These are phyloP conservation scores for Camelina sativa DNA, from an alignment of 345 rosid species.

Conservation along the genomic window DNA sequence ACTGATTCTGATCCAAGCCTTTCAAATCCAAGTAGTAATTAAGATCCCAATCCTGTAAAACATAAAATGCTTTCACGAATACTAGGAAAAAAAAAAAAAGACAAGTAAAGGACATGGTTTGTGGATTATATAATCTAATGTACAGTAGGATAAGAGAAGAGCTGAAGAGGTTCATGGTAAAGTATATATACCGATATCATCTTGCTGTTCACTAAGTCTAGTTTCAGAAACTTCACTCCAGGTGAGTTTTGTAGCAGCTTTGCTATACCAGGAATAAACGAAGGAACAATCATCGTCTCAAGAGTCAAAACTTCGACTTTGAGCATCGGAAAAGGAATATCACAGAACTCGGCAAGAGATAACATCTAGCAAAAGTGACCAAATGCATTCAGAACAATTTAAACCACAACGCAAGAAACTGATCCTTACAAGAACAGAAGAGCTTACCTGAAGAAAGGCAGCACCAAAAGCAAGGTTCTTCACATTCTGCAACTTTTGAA, in stretches of 20 bases:
- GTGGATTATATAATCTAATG: not conserved
- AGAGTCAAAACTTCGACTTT: not conserved
- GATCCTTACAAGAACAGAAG: not conserved
- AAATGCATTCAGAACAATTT: not conserved
- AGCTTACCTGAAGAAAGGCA: not conserved
- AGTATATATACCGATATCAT: not conserved
- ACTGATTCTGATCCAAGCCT: slow-evolving; percentile 6
- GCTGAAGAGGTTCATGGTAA: not conserved
- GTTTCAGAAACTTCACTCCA: not conserved
- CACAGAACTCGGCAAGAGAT: not conserved
- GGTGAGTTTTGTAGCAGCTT: slow-evolving; percentile 14
- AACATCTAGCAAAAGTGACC: not conserved
- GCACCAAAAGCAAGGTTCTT: no score
- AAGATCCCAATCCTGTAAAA: slow-evolving; percentile 3
- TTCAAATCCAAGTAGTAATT: slow-evolving; percentile 18
- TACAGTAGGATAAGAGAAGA: not conserved
- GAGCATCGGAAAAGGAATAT: not conserved
- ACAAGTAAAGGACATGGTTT: not conserved
- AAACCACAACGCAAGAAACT: not conserved
- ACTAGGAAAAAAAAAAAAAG: not conserved
- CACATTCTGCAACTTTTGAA: no score
- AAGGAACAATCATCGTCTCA: not conserved
- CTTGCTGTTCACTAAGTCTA: not conserved
- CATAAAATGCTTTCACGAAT: not conserved
- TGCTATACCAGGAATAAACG: not conserved